phyloP scores from a whole-genome alignment of 805 yeast species.

The Debaryomyces hansenii region DNA sequence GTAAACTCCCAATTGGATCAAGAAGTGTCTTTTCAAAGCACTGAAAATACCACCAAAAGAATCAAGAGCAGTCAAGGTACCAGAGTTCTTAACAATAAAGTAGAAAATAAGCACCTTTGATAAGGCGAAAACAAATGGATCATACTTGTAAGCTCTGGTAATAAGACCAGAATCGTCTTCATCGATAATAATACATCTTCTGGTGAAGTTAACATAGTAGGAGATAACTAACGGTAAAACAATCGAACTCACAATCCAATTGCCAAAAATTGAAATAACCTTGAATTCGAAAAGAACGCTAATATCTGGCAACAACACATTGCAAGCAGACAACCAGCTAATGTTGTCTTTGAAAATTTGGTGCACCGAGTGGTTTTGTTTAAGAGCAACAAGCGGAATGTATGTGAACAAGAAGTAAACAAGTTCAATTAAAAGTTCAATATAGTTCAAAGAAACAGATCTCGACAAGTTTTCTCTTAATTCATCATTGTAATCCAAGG shows the following conservation, averaged over 20 bases:
- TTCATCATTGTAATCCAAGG: conserved; percentile 33
- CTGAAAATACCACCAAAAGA: conserved; percentile 24
- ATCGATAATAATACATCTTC: conserved; percentile 36
- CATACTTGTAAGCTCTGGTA: conserved; percentile 44
- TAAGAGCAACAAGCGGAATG: conserved; percentile 36
- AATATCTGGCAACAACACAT: conserved; percentile 35
- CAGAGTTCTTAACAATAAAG: conserved; percentile 34
- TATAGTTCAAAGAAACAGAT: conserved; percentile 34
- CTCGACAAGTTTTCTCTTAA: conserved; percentile 41
- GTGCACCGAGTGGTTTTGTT: conserved; percentile 35
- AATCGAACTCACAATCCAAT: conserved; percentile 45
- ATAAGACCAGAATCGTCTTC: conserved; percentile 32
- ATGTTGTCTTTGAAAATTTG: conserved; percentile 35
- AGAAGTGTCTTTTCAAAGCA: conserved; percentile 28
- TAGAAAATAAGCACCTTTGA: conserved; percentile 45
- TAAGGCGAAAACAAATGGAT: conserved; percentile 56
- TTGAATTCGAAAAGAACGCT: conserved; percentile 28
- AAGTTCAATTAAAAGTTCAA: conserved; percentile 30
- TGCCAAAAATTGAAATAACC: conserved; percentile 28
- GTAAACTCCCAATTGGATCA: conserved; percentile 37
- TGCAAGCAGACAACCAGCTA: conserved; percentile 18
- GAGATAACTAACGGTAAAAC: conserved; percentile 43
- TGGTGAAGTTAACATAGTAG: conserved; percentile 53
- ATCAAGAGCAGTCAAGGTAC: conserved; percentile 25
- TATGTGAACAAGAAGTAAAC: conserved; percentile 29